Evolutionary conservation across 495 filamentous ascomycete species (phyloP).

Genomic region (Neurospora sp.): DNA sequence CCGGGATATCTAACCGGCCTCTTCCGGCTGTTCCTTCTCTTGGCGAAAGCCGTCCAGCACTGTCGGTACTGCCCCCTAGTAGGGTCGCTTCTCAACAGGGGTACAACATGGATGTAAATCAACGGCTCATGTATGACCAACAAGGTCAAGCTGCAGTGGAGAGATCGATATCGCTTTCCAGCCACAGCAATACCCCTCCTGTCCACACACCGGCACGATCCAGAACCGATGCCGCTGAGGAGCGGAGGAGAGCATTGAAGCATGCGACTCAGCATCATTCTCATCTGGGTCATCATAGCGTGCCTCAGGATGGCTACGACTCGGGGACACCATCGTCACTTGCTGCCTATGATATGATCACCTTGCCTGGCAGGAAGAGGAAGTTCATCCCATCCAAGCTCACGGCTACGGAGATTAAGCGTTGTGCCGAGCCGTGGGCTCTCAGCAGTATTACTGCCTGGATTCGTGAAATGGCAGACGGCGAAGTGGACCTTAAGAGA

Average conservation of each 20-base stretch:
- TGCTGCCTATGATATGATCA: constrained; percentile 57
- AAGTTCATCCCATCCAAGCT: constrained; percentile 86
- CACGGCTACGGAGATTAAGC: constrained; percentile 71
- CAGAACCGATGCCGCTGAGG: constrained; percentile 83
- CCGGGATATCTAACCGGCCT: constrained; percentile 60
- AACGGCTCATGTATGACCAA: constrained; percentile 21
- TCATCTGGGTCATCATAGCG: constrained; percentile 32
- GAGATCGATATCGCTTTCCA: constrained; percentile 75
- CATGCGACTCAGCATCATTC: constrained; percentile 48
- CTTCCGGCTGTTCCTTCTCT: constrained; percentile 66
- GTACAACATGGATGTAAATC: constrained; percentile 32
- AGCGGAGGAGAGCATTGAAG: constrained; percentile 44
- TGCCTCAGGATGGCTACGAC: constrained; percentile 39
- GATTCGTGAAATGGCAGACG: constrained; percentile 81
- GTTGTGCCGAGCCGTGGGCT: constrained; percentile 86
- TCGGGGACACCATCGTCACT: constrained; percentile 41
- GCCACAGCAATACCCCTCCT: constrained; percentile 69
- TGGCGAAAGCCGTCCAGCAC: constrained; percentile 24
- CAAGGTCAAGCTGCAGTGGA: constrained; percentile 50
- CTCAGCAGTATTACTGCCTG: constrained; percentile 78
- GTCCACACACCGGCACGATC: constrained; percentile 76
- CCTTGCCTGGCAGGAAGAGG: constrained; percentile 59
- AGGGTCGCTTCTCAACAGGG: constrained; percentile 24
- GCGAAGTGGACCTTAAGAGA: constrained; percentile 69
- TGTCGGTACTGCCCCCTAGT: constrained; percentile 25